Base-by-base conservation (phyloP, 768 basidiomycete species). In the Boletus subparvulus region DNA sequence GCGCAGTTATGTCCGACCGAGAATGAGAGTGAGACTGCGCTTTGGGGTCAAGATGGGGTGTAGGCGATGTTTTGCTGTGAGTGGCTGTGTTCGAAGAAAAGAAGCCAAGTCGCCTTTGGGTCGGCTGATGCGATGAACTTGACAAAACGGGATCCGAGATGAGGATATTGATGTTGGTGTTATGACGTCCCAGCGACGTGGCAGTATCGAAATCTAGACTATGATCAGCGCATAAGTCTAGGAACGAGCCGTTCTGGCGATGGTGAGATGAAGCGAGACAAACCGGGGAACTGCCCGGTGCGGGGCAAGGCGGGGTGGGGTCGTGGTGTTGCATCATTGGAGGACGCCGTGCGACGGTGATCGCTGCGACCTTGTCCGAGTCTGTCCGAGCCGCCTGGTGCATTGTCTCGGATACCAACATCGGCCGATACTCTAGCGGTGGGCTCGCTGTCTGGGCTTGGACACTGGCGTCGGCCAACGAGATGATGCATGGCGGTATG, bases 251-350 rank as follows among this genome's bases (percentile, higher is more conserved):
- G 11, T 21, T 40, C 43, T 8, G 54, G 21, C 21, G 50, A 39
- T 44, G 37, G 36, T 56, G 44, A 47, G 55, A 47, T 32, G 56
- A 30, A 59, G 57, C 37, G 50, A 47, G 47, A 67, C 60, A 64
- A 60, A 63, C 63, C 65, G 19, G 55, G 48, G 57, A 56, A 55
- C 37, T 58, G 60, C 35, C 55, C 65, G 47, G 55, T 36, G 54
- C 24, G 61, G 54, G 61, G 60, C 43, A 63, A 45, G 43, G 47
- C 75, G 32, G 75, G 65, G 42, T 77, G 76, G 61, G 76, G 78
- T 55, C 80, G 78, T 24, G 80, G 80, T 1, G 80, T 79, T 26
- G 78, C 77, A 65, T 83, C 82, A 63, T 69, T 77, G 5, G 79
- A 83, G 42, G 79, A 80, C 59, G 64, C 69, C 45, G 65, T 62